Conservation (phyloP, 805 yeast species). For the Candida cerambycidarum region DNA sequence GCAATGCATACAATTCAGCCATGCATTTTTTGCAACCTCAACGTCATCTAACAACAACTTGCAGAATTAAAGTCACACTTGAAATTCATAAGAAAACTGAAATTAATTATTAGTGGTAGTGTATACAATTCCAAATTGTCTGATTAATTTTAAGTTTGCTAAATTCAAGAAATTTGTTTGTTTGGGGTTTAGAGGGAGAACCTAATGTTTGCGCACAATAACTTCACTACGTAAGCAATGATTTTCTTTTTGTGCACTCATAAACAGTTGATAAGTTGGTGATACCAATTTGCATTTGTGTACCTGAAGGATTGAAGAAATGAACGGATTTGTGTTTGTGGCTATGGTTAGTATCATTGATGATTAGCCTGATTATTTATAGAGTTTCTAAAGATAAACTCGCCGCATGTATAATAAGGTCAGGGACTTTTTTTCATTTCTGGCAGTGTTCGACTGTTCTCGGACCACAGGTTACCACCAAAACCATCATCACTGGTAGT, state of each 20-base stretch:
- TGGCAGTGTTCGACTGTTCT: too few species aligned
- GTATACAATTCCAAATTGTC: not conserved
- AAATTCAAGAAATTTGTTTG: not conserved
- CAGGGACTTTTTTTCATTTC: too few species aligned
- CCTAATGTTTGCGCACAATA: not conserved
- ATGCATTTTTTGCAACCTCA: not conserved
- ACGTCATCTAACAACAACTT: conserved; percentile 2
- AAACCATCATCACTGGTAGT: too few species aligned
- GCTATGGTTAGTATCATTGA: too few species aligned
- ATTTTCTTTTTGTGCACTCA: not conserved
- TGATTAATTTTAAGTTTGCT: not conserved
- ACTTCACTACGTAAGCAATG: not conserved
- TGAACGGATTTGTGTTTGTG: too few species aligned
- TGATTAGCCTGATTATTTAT: too few species aligned
- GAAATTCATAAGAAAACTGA: conserved; percentile 3
- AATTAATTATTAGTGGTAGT: not conserved
- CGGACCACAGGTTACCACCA: too few species aligned
- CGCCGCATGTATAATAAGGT: too few species aligned
- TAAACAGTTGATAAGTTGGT: not conserved
- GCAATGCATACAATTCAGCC: conserved; percentile 2
- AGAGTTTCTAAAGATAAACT: too few species aligned
- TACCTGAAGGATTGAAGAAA: too few species aligned
- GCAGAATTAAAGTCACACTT: conserved; percentile 4
- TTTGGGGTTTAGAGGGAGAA: not conserved
- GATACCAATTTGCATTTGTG: too few species aligned